Percentiles rank a stretch among this genome's conserved stretches.
These are phyloP conservation scores for Glutinoglossum americanum DNA, from an alignment of 495 filamentous ascomycete species.

Conservation along the genomic window DNA sequence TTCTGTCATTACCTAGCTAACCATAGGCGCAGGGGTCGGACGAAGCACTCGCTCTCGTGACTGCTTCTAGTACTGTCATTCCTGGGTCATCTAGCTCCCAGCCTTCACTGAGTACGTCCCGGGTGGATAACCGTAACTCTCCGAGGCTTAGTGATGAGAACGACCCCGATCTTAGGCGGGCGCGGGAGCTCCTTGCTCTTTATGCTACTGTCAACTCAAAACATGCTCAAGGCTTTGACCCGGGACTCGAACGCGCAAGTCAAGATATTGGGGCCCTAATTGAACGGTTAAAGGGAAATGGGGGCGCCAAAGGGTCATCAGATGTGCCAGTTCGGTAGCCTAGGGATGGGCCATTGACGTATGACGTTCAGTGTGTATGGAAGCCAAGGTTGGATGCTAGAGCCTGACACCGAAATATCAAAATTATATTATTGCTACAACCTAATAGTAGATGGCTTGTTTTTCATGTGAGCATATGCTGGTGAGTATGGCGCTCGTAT, in stretches of 20 bases:
- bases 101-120: not conserved
- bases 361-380: no score
- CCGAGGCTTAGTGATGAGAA: not conserved
- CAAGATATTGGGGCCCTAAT: not conserved
- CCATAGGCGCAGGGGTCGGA: conserved; percentile 27
- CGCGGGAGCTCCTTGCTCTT: not conserved
- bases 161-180: not conserved
- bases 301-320: not conserved
- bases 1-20: conserved; percentile 5
- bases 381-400: not conserved
- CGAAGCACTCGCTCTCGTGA: conserved; percentile 38
- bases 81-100: not conserved
- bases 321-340: not conserved
- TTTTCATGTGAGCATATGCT: not conserved
- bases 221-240: not conserved
- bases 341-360: not conserved
- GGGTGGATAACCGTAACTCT: not conserved
- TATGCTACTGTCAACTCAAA: not conserved
- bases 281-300: not conserved
- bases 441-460: not conserved
- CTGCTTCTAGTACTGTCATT: not conserved
- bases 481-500: not conserved
- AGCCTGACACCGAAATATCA: not conserved
- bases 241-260: not conserved
- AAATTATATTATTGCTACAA: not conserved